A percentile compares a stretch with the other conserved stretches of the same genome.
phyloP scores from a whole-genome alignment of 495 filamentous ascomycete genomes.

The Coniosporium apollinis region DNA sequence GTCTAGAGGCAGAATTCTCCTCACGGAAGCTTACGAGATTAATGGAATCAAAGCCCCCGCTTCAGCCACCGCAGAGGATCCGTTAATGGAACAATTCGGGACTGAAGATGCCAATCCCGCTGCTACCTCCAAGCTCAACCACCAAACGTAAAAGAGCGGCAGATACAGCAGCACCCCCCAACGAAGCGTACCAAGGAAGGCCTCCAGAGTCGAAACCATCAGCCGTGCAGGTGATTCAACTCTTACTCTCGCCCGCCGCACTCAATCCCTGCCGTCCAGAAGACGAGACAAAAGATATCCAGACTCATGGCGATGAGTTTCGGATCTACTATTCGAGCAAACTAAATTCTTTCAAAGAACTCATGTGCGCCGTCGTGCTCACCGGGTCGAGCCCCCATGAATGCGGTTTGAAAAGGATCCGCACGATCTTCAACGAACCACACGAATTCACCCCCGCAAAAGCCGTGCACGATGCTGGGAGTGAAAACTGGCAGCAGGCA shows the following conservation, averaged over 20 bases:
- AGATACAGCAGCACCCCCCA: constrained; percentile 6
- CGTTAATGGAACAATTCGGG: no score
- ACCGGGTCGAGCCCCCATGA: constrained; percentile 21
- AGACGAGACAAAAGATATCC: constrained; percentile 16
- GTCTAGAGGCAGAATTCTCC: no score
- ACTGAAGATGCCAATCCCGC: no score
- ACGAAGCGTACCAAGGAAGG: constrained; percentile 8
- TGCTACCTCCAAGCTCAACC: no score
- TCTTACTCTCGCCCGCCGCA: constrained; percentile 15
- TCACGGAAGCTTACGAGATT: no score
- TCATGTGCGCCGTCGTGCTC: constrained; percentile 19
- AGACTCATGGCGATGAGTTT: constrained; percentile 7
- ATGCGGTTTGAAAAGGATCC: constrained; percentile 19
- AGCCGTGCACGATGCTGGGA: constrained; percentile 12
- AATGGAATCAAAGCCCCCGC: no score
- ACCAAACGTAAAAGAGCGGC: constrained; percentile 10
- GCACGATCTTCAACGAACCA: constrained; percentile 22
- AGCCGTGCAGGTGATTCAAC: constrained; percentile 12
- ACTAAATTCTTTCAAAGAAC: constrained; percentile 21
- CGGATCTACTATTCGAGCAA: constrained; percentile 14
- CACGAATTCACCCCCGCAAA: constrained; percentile 16
- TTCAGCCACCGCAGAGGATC: no score
- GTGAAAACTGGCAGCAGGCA: constrained; percentile 14
- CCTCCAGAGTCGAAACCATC: constrained; percentile 6
- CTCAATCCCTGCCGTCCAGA: constrained; percentile 17